Evolutionary conservation across 805 yeast species (phyloP).

Genomic region (Teunomyces panamensis): DNA sequence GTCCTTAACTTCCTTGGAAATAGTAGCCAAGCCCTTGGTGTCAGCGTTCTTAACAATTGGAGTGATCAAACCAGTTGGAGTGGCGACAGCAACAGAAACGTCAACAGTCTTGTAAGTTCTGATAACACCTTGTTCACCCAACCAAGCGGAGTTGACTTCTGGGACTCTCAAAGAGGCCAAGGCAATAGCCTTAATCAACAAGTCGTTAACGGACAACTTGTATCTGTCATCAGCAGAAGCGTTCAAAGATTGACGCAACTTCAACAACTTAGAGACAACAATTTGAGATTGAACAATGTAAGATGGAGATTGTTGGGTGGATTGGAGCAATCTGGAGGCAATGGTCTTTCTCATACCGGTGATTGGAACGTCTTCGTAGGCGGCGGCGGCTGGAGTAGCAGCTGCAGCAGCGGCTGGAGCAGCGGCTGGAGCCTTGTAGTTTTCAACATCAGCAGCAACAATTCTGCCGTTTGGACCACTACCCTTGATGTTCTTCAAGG

Average conservation of each 20-base stretch:
- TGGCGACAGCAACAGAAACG: conserved; percentile 97
- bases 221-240: conserved; percentile 80
- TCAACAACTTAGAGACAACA: conserved; percentile 84
- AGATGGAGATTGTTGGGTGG: conserved; percentile 85
- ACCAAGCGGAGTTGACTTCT: conserved; percentile 90
- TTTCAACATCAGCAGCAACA: conserved; percentile 85
- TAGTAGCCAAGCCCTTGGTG: conserved; percentile 76
- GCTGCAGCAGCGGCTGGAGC: conserved; percentile 41
- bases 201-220: conserved; percentile 91
- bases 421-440: conserved; percentile 48
- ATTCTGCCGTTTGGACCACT: conserved; percentile 96
- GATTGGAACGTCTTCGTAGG: conserved; percentile 81
- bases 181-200: conserved; percentile 91
- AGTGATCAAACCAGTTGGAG: conserved; percentile 95
- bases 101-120: conserved; percentile 92
- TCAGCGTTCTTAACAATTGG: conserved; percentile 93
- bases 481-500: conserved; percentile 82
- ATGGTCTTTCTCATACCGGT: conserved; percentile 92
- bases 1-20: conserved; percentile 83
- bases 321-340: conserved; percentile 81
- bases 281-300: conserved; percentile 87
- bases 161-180: conserved; percentile 89
- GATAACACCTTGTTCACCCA: conserved; percentile 82
- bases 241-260: conserved; percentile 88
- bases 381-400: conserved; percentile 49